Base-by-base conservation (phyloP, 75 land plant genomes). In the Picea glauca region DNA sequence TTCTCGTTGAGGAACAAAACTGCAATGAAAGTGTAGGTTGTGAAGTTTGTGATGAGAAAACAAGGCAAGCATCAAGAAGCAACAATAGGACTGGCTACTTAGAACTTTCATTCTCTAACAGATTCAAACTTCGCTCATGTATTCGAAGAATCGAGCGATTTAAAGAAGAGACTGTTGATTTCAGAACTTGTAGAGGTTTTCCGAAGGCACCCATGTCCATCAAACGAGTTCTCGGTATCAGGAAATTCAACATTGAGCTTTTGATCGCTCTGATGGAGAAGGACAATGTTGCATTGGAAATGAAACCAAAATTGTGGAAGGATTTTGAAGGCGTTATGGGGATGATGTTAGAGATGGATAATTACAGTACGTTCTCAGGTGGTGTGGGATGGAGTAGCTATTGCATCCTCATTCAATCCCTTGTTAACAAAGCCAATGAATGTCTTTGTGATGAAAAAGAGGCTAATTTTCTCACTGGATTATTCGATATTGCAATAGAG, bases 301-400 rank as follows among this genome's bases (percentile, higher is more conserved):
- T 35, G 38, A 35, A 3, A 35, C 1, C 3, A 35, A 1, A 35
- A 35, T 35, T 35, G 3, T 35, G 3, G 3, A 3, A 35, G 2
- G 56, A 1, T 72, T 72, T 72, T 21, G 11, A 0, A 7, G 23
- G 56, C 3, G 74, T 72, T 50, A 5, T 6, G 56, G 74, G 38
- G 4, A 40, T 18, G 3, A 72, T 50, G 54, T 72, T 21, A 3
- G 54, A 43, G 7, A 1, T 72, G 56, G 74, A 72, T 20, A n/a
- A 33, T 20, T 72, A 43, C 23, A 72, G 12, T n/a, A 72, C 8
- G 21, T 40, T 72, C 17, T 72, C 74, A 6, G 91, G 93, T 1
- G 84, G 83, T 31, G 86, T 87, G 63, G 93, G 93, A 5, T 13
- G 89, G 21, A 81, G 78, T 80, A 82, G 87, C 14, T 85, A 89